Evolutionary conservation across 202 grass and related monocot genomes (phyloP).

Genomic region (Saccharum hybrid): DNA sequence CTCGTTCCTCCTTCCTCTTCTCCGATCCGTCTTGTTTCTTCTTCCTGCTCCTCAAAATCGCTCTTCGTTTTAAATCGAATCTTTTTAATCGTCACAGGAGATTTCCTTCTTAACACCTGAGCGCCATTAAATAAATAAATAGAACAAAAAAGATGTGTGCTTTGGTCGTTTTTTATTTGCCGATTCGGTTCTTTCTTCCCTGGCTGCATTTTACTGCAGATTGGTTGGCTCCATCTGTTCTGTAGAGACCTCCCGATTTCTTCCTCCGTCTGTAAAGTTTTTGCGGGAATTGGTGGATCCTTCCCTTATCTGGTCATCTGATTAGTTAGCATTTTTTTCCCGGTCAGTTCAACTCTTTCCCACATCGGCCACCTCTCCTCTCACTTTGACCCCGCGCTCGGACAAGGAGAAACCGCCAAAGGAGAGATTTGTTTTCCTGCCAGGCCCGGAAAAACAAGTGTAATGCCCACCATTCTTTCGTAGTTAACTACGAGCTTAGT

Average conservation of each 20-base stretch:
- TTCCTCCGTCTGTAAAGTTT: background rate
- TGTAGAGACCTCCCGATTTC: background rate
- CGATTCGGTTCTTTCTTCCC: background rate
- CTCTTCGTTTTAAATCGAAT: background rate
- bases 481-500: constrained; percentile 23
- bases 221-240: background rate
- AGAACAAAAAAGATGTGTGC: background rate
- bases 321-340: constrained; percentile 1
- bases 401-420: constrained; percentile 61
- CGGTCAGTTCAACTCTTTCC: background rate
- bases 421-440: constrained; percentile 48
- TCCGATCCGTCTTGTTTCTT: background rate
- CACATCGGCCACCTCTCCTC: background rate
- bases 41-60: background rate
- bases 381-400: constrained; percentile 25
- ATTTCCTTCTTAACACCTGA: constrained; percentile 7
- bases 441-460: constrained; percentile 1
- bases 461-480: constrained; percentile 27
- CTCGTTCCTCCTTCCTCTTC: background rate
- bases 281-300: constrained; percentile 15
- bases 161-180: constrained; percentile 53
- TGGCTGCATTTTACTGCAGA: constrained; percentile 25
- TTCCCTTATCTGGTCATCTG: background rate
- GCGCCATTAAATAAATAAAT: too few relatives aligned
- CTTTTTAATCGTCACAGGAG: too few relatives aligned